A percentile compares a stretch with the other conserved stretches of the same genome.
Conservation (phyloP, 2,329 filamentous ascomycete genomes). For the Pseudogymnoascus sp. region DNA sequence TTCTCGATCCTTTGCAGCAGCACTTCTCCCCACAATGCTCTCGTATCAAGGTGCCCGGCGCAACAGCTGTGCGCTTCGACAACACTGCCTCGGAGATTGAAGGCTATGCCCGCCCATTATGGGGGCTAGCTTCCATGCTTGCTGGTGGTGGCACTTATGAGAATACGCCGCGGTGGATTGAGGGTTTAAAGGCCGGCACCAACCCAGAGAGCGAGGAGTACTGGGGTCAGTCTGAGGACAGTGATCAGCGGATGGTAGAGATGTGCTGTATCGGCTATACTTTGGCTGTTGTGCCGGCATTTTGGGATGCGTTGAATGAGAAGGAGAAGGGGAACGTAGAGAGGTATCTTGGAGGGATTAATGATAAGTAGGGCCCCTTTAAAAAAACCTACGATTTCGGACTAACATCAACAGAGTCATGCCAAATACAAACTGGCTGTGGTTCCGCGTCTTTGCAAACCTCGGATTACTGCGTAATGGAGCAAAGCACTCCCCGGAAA, state of each 20-base stretch:
- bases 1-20: constrained; percentile 62
- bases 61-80: constrained; percentile 68
- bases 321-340: constrained; percentile 59
- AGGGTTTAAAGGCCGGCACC: constrained; percentile 62
- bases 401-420: constrained; percentile 52
- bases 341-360: constrained; percentile 65
- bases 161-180: constrained; percentile 57
- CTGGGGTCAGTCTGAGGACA: constrained; percentile 68
- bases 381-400: neutral
- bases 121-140: constrained; percentile 64
- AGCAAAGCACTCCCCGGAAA: constrained; percentile 59
- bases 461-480: constrained; percentile 69
- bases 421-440: constrained; percentile 61
- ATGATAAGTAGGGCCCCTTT: constrained; percentile 58
- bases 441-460: constrained; percentile 81
- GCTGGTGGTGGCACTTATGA: constrained; percentile 59
- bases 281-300: constrained; percentile 52
- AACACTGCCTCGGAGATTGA: constrained; percentile 70
- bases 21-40: constrained; percentile 63
- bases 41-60: constrained; percentile 58
- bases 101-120: constrained; percentile 65
- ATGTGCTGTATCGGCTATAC: constrained; percentile 73
- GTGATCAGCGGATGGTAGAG: constrained; percentile 78
- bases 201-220: constrained; percentile 63
- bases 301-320: constrained; percentile 49